Conservation (phyloP, 2,329 filamentous ascomycete species). For the Fusarium globosum region DNA sequence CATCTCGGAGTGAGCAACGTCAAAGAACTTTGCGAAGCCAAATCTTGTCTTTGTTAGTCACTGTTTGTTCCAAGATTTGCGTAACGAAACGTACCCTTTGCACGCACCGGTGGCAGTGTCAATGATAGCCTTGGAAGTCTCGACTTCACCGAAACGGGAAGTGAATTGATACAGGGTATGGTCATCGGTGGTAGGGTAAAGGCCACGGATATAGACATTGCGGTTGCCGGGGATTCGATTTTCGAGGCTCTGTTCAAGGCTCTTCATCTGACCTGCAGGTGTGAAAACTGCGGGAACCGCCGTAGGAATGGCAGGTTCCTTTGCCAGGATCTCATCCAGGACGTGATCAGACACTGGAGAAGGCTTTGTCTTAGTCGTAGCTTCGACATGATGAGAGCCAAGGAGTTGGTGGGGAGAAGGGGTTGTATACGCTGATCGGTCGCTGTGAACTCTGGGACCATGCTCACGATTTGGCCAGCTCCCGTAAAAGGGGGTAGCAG, state of each 20-base stretch:
- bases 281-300: conserved; percentile 92
- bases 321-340: conserved; percentile 73
- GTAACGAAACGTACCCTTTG: conserved; percentile 80
- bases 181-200: conserved; percentile 95
- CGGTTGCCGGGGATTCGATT: conserved; percentile 92
- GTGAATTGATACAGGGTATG: conserved; percentile 86
- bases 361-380: conserved; percentile 56
- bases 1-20: conserved; percentile 88
- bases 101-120: conserved; percentile 92
- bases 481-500: conserved; percentile 72
- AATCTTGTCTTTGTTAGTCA: conserved; percentile 69
- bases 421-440: conserved; percentile 73
- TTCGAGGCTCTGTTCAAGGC: conserved; percentile 91
- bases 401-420: conserved; percentile 72
- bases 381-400: conserved; percentile 53
- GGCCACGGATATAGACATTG: conserved; percentile 97
- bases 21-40: conserved; percentile 95
- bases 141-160: conserved; percentile 88
- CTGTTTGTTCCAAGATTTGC: background rate
- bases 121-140: conserved; percentile 98
- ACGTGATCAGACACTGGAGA: conserved; percentile 58
- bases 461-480: conserved; percentile 66
- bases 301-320: conserved; percentile 84
- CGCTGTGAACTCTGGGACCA: conserved; percentile 67
- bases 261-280: conserved; percentile 86